phyloP scores from a whole-genome alignment of 2,329 filamentous ascomycete species.

The Sclerotiophoma versabilis region DNA sequence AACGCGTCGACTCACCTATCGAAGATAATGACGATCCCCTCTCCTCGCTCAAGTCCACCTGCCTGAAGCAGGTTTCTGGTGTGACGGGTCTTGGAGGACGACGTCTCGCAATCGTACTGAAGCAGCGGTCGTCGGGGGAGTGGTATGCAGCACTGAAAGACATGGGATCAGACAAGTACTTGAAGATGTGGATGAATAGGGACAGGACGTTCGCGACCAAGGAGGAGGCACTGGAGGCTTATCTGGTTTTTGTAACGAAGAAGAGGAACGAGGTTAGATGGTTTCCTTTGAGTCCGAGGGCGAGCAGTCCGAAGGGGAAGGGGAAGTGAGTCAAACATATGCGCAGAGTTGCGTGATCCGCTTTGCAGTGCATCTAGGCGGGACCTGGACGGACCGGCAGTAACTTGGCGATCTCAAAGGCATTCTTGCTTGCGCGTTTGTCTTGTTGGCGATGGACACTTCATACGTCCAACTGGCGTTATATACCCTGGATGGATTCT shows the following conservation, averaged over 20 bases:
- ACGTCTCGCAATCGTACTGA: conserved; percentile 28
- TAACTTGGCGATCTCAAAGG: neutral
- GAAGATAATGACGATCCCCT: conserved; percentile 5
- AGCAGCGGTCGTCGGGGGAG: conserved; percentile 28
- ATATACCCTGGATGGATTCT: conserved; percentile 13
- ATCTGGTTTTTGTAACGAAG: conserved; percentile 34
- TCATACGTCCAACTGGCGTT: neutral
- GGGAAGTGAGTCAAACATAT: neutral
- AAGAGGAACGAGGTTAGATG: conserved; percentile 32
- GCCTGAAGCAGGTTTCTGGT: conserved; percentile 20
- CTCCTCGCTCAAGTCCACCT: conserved; percentile 4
- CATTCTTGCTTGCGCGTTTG: neutral
- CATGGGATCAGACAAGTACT: conserved; percentile 33
- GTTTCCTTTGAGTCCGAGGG: conserved; percentile 27
- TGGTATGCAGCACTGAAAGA: conserved; percentile 41
- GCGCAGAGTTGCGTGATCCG: neutral
- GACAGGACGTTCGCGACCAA: conserved; percentile 32
- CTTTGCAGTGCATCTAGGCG: neutral
- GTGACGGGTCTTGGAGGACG: conserved; percentile 35
- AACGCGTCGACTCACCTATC: conserved; percentile 11
- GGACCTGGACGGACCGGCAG: neutral
- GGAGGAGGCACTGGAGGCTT: conserved; percentile 34
- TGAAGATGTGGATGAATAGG: conserved; percentile 42
- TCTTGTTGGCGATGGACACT: neutral
- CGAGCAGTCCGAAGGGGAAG: conserved; percentile 9